Conservation (phyloP, 1,139 yeast species). For the Yamadazyma diospyri region DNA sequence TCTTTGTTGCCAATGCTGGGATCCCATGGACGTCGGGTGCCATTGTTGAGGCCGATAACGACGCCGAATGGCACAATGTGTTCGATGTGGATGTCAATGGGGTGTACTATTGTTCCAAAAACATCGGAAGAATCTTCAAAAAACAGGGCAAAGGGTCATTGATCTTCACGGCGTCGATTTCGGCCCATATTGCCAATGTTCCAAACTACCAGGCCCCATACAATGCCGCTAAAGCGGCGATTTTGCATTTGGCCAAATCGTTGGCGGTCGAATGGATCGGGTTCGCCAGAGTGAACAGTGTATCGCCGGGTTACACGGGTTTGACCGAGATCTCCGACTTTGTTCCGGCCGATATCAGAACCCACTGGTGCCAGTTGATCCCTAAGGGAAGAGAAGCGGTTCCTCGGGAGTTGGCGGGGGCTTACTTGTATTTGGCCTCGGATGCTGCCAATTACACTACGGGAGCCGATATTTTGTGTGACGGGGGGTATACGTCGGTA, state of each 20-base stretch:
- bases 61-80: slow-evolving; percentile 45
- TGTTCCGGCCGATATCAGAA: slow-evolving; percentile 31
- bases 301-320: slow-evolving; percentile 55
- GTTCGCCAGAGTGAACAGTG: slow-evolving; percentile 53
- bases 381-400: slow-evolving; percentile 42
- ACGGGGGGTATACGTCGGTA: slow-evolving; percentile 42
- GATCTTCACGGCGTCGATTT: slow-evolving; percentile 62
- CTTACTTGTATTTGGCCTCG: slow-evolving; percentile 40
- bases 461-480: slow-evolving; percentile 45
- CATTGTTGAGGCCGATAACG: slow-evolving; percentile 36
- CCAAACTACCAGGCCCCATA: slow-evolving; percentile 64
- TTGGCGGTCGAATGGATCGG: slow-evolving; percentile 53
- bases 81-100: slow-evolving; percentile 44
- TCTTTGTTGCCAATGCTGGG: slow-evolving; percentile 54
- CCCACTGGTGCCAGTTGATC: slow-evolving; percentile 34
- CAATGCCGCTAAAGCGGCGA: slow-evolving; percentile 58
- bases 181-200: slow-evolving; percentile 62
- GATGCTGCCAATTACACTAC: slow-evolving; percentile 43
- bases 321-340: slow-evolving; percentile 51
- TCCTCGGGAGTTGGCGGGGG: slow-evolving; percentile 40
- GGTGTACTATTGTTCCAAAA: slow-evolving; percentile 43
- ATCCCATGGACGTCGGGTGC: slow-evolving; percentile 43
- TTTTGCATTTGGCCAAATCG: slow-evolving; percentile 50
- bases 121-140: slow-evolving; percentile 37
- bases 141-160: slow-evolving; percentile 47